A percentile compares a stretch with the other conserved stretches of the same genome.
Conservation (phyloP, 1,284 basidiomycete genomes). For the Ceraceosorus bombacis region DNA sequence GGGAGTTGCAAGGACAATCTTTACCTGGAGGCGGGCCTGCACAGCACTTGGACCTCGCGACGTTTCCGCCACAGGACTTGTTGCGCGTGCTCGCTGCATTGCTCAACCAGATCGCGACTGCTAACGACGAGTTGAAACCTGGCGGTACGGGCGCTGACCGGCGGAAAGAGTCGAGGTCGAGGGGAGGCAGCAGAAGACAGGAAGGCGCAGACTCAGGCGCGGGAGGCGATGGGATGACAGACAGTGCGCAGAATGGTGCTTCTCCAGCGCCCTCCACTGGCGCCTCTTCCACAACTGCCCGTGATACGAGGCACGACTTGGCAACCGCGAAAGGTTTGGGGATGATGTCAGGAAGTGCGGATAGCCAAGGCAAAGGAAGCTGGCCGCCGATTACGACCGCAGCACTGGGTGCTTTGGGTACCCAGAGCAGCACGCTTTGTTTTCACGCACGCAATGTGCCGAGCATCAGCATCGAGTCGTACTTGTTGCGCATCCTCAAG, state of each 20-base stretch:
- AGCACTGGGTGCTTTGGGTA: conserved; percentile 66
- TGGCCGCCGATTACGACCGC: conserved; percentile 59
- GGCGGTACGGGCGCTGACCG: conserved; percentile 13
- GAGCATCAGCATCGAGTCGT: conserved; percentile 86
- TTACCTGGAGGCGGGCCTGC: neutral
- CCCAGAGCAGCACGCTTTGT: conserved; percentile 73
- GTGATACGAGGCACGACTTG: neutral
- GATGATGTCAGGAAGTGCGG: neutral
- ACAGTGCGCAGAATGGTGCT: neutral
- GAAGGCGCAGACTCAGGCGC: neutral
- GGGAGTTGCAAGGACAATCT: too few relatives aligned
- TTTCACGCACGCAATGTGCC: conserved; percentile 95
- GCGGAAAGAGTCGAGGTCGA: conserved; percentile 16
- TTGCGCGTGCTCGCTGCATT: conserved; percentile 80
- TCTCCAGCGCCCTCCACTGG: neutral
- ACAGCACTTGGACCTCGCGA: conserved; percentile 55
- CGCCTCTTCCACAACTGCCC: neutral
- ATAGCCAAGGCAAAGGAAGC: neutral
- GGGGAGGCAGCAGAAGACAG: neutral
- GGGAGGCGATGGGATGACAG: neutral
- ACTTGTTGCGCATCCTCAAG: conserved; percentile 88
- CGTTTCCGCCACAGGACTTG: conserved; percentile 59
- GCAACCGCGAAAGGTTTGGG: too few relatives aligned
- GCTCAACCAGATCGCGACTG: conserved; percentile 80
- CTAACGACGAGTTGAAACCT: conserved; percentile 64